A percentile compares a stretch with the other conserved stretches of the same genome.
Conservation (phyloP, 257 asterid genomes). For the Nyctanthes arbortristis region DNA sequence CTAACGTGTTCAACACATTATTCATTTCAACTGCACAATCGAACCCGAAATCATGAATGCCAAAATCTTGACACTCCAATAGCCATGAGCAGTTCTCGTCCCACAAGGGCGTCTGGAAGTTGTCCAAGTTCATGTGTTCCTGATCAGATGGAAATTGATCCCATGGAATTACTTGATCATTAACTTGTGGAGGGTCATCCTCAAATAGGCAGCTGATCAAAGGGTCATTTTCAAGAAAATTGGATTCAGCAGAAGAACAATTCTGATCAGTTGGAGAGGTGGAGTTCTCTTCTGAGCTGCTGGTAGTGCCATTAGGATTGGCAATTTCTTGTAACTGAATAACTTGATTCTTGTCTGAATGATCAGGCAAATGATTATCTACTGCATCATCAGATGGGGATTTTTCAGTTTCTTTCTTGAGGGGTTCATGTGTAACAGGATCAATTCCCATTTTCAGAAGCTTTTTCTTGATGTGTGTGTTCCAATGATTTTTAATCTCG, state of each 20-base stretch:
- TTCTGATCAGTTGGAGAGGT: slow-evolving; percentile 44
- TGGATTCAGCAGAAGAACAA: slow-evolving; percentile 20
- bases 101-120: slow-evolving; percentile 29
- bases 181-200: slow-evolving; percentile 34
- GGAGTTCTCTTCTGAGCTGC: slow-evolving; percentile 33
- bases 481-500: slow-evolving; percentile 96
- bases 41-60: slow-evolving; percentile 74
- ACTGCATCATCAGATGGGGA: slow-evolving; percentile 12
- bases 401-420: slow-evolving; percentile 33
- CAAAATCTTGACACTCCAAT: slow-evolving; percentile 76
- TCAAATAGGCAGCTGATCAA: slow-evolving; percentile 50
- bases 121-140: slow-evolving; percentile 10
- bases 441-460: slow-evolving; percentile 89
- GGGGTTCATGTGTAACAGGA: slow-evolving; percentile 82
- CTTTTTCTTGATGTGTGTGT: slow-evolving; percentile 91
- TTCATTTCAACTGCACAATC: slow-evolving; percentile 40
- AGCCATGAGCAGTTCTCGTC: slow-evolving; percentile 64
- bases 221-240: slow-evolving; percentile 45
- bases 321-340: slow-evolving; percentile 10
- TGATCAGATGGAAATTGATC: slow-evolving; percentile 34
- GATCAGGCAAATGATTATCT: slow-evolving; percentile 18
- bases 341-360: slow-evolving; percentile 17
- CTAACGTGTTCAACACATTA: slow-evolving; percentile 31
- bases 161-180: slow-evolving; percentile 44
- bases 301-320: slow-evolving; percentile 2